These are phyloP conservation scores for Sanghuangporus baumii DNA, from an alignment of 1,284 basidiomycete species.

Conservation along the genomic window DNA sequence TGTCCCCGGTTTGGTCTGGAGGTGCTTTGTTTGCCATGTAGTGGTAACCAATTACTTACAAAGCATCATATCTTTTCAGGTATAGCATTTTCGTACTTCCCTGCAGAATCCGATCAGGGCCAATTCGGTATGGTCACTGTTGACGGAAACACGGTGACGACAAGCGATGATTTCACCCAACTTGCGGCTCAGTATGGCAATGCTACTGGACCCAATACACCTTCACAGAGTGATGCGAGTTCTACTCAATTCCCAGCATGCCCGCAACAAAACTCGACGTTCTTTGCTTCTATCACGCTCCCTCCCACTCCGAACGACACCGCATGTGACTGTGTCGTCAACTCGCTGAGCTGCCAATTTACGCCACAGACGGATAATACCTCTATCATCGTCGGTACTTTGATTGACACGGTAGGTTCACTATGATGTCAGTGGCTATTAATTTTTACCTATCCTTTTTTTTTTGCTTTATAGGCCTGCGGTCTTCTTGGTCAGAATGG, in stretches of 20 bases:
- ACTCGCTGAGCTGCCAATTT: slow-evolving; percentile 67
- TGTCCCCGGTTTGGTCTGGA: slow-evolving; percentile 81
- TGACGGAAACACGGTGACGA: slow-evolving; percentile 57
- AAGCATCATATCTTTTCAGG: neutral
- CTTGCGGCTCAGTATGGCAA: slow-evolving; percentile 59
- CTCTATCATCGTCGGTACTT: slow-evolving; percentile 59
- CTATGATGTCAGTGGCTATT: neutral
- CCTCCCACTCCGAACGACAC: slow-evolving; percentile 80
- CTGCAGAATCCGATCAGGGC: slow-evolving; percentile 55
- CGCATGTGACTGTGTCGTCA: slow-evolving; percentile 75
- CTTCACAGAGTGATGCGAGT: slow-evolving; percentile 48
- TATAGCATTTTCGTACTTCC: slow-evolving; percentile 86
- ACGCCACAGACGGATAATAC: slow-evolving; percentile 57
- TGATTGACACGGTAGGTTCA: slow-evolving; percentile 51
- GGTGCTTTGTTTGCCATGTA: slow-evolving; percentile 32
- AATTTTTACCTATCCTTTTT: neutral
- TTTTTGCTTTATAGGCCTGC: slow-evolving; percentile 38
- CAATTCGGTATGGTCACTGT: slow-evolving; percentile 85
- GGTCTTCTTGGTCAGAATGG: slow-evolving; percentile 58
- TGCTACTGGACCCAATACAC: slow-evolving; percentile 59
- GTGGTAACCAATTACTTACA: neutral
- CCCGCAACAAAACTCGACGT: slow-evolving; percentile 50
- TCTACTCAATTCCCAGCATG: slow-evolving; percentile 59
- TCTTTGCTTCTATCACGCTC: slow-evolving; percentile 63
- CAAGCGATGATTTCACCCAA: slow-evolving; percentile 61